A percentile compares a stretch with the other conserved stretches of the same genome.
phyloP scores from a whole-genome alignment of 108 stramenopile genomes.

The Bacterosira constricta region DNA sequence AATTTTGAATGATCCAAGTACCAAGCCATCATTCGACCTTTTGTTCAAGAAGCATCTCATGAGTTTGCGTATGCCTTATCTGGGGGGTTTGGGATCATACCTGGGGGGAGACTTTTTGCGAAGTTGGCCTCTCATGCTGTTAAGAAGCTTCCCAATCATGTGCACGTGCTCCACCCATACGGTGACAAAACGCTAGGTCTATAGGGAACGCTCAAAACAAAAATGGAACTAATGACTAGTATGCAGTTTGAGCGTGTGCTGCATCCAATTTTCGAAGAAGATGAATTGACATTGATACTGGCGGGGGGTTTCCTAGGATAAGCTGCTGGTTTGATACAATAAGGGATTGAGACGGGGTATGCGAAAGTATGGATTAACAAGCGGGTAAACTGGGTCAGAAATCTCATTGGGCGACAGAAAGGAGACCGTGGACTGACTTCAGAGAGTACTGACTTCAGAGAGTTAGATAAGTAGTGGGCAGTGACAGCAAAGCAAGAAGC shows the following conservation, averaged over 20 bases:
- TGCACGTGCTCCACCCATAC: constrained; percentile 78
- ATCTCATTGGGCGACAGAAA: constrained; percentile 1
- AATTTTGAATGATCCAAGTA: constrained; percentile 76
- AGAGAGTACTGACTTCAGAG: no score
- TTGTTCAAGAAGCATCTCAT: constrained; percentile 67
- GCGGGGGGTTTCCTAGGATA: constrained; percentile 93
- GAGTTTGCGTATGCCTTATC: constrained; percentile 59
- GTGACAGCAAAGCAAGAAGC: no score
- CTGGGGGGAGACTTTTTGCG: constrained; percentile 45
- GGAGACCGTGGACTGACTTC: not conserved
- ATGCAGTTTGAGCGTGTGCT: constrained; percentile 91
- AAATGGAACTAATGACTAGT: constrained; percentile 88
- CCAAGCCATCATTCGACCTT: constrained; percentile 61
- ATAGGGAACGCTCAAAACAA: constrained; percentile 72
- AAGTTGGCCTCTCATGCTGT: constrained; percentile 56
- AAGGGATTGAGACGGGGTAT: constrained; percentile 80
- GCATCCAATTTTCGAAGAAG: constrained; percentile 97
- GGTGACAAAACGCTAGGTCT: constrained; percentile 82
- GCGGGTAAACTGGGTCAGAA: not conserved
- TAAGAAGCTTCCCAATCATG: constrained; percentile 74
- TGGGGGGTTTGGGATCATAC: constrained; percentile 51
- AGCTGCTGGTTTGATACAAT: constrained; percentile 85
- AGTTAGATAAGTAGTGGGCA: no score
- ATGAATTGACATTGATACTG: constrained; percentile 93
- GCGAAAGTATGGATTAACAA: not conserved